Evolutionary conservation across 2,329 filamentous ascomycete species (phyloP).

Genomic region (Aspergillus fructus): DNA sequence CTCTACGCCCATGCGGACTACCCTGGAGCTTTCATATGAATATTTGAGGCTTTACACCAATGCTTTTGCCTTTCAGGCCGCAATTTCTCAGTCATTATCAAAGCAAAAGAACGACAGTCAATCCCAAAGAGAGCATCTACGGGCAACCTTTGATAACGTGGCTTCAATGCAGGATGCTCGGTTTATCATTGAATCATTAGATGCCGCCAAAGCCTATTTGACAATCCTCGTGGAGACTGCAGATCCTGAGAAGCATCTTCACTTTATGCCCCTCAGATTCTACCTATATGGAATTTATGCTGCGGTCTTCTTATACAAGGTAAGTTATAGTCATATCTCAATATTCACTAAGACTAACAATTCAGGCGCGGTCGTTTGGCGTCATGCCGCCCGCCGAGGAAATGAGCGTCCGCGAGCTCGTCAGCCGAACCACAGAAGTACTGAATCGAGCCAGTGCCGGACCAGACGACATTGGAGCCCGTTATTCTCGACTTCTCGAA

Average conservation of each 20-base stretch:
- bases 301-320: slow-evolving; percentile 66
- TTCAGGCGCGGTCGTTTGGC: slow-evolving; percentile 56
- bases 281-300: slow-evolving; percentile 64
- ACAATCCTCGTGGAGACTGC: slow-evolving; percentile 60
- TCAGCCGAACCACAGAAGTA: slow-evolving; percentile 59
- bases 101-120: slow-evolving; percentile 38
- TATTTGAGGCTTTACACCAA: slow-evolving; percentile 73
- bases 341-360: background rate
- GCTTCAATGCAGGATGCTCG: slow-evolving; percentile 62
- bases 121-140: slow-evolving; percentile 40
- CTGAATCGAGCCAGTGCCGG: slow-evolving; percentile 59
- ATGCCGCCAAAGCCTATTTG: slow-evolving; percentile 62
- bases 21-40: slow-evolving; percentile 68
- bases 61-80: slow-evolving; percentile 73
- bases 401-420: slow-evolving; percentile 56
- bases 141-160: slow-evolving; percentile 53
- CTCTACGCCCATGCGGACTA: slow-evolving; percentile 65
- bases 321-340: slow-evolving; percentile 20
- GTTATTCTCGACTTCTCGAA: slow-evolving; percentile 61
- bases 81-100: slow-evolving; percentile 53
- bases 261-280: slow-evolving; percentile 64
- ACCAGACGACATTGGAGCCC: slow-evolving; percentile 59
- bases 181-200: slow-evolving; percentile 66
- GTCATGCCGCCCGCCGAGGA: slow-evolving; percentile 58
- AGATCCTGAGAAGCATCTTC: slow-evolving; percentile 58